A percentile compares a stretch with the other conserved stretches of the same genome.
These are phyloP conservation scores for Staphylotrichum tortipilum DNA, from an alignment of 495 filamentous ascomycete genomes.

Conservation along the genomic window DNA sequence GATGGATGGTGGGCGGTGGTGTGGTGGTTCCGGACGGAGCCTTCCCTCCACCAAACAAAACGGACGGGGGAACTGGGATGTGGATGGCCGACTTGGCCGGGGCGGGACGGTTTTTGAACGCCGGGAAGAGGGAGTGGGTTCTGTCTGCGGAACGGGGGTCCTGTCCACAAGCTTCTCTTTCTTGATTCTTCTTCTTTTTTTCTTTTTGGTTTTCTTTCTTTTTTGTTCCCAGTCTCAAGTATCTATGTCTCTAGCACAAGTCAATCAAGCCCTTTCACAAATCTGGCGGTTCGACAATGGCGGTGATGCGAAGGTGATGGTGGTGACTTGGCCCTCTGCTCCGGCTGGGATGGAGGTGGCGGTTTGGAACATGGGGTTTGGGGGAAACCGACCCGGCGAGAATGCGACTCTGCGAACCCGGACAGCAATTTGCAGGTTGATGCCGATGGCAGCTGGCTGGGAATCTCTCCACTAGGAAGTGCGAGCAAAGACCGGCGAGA, in stretches of 20 bases:
- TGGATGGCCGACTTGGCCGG: slow-evolving; percentile 3
- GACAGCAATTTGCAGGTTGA: not conserved
- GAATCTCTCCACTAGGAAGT: too few relatives aligned
- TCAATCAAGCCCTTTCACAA: slow-evolving; percentile 26
- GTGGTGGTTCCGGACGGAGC: too few relatives aligned
- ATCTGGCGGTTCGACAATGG: too few relatives aligned
- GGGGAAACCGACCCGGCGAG: not conserved
- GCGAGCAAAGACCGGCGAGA: too few relatives aligned
- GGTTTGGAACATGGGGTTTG: too few relatives aligned
- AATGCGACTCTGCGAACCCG: too few relatives aligned
- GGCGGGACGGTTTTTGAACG: slow-evolving; percentile 12
- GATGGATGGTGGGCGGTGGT: not conserved
- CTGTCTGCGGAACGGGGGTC: not conserved
- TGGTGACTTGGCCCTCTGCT: not conserved
- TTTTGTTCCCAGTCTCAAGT: not conserved
- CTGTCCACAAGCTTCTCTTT: not conserved
- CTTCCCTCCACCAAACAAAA: too few relatives aligned
- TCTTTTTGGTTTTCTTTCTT: slow-evolving; percentile 8
- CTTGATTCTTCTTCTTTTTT: not conserved
- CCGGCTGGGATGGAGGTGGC: not conserved
- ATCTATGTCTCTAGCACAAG: slow-evolving; percentile 19
- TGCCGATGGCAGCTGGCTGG: not conserved
- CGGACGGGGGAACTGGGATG: slow-evolving; percentile 5
- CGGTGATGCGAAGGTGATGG: too few relatives aligned
- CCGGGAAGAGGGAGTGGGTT: too few relatives aligned